Evolutionary conservation across 2,329 filamentous ascomycete species (phyloP), one percentile per base, ranked within the genome.

Genomic region (Aureobasidium vineae): DNA sequence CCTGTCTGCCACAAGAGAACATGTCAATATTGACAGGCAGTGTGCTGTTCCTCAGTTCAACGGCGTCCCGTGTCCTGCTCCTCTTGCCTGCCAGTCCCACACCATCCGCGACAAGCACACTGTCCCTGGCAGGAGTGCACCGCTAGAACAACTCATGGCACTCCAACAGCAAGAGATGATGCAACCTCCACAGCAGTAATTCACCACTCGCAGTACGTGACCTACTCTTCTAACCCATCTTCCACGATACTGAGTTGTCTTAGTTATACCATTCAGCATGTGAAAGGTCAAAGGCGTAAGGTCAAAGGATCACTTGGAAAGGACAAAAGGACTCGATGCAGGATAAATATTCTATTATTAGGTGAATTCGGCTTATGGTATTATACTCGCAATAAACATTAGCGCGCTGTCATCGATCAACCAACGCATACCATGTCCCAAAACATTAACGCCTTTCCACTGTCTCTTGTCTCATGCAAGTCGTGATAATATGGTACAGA

Each of bases 401-500:
- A 65, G 38, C 28, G 49, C 49, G 38, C 23, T 45, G 13, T 47
- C 31, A 10, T 52, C 49, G 38, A 31, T 54, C 40, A n/a, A 33
- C 61, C 61, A 61, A 41, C 56, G 41, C 41, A 31, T n/a, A 41
- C 40, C 56, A 57, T 57, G 53, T 19, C 40, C 54, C 26, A 64
- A 26, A 64, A 43, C 49, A 38, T 21, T 59, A 43, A 60, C 64
- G 64, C 64, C 64, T 38, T 41, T 3, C 63, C 43, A 15, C 28
- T 33, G 26, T 26, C 40, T 64, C 61, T 64, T 66, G 28, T 43
- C 43, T 66, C 53, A 33, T 66, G 21, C 43, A 45, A 40, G 54
- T 66, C 64, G 54, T 65, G 28, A 65, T 60, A 53, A 40, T 60
- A 66, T 66, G 60, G 36, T 66, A 60, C 64, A 60, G 64, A 16